Evolutionary conservation across 129 eudicot species (phyloP).

Genomic region (Arctium lappa): DNA sequence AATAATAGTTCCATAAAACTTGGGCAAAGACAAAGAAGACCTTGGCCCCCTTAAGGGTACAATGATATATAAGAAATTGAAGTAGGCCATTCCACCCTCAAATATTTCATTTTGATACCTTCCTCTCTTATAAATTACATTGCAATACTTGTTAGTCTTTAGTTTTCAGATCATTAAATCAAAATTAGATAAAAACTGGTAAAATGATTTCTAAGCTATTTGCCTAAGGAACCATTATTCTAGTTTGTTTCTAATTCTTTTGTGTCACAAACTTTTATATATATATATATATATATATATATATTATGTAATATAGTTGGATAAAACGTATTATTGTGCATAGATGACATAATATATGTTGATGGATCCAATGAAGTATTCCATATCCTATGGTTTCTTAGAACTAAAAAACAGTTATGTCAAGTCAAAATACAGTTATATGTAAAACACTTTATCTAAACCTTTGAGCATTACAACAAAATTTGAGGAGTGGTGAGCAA

Average conservation of each 20-base stretch:
- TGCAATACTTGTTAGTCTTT: not conserved
- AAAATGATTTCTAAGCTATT: not conserved
- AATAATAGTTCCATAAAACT: slow-evolving; percentile 15
- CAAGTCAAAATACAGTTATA: not conserved
- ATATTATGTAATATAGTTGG: no score
- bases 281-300: no score
- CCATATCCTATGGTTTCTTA: not conserved
- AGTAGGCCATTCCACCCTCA: not conserved
- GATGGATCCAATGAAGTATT: not conserved
- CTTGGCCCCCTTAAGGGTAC: slow-evolving; percentile 24
- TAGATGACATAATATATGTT: no score
- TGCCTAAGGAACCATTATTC: not conserved
- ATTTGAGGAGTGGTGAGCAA: not conserved
- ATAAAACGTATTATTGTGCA: no score
- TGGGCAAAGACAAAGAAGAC: slow-evolving; percentile 20
- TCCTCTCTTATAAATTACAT: not conserved
- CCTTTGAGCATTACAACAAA: not conserved
- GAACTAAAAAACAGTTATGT: not conserved
- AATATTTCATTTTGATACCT: not conserved
- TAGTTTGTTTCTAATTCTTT: not conserved
- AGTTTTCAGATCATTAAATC: not conserved
- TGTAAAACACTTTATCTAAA: not conserved
- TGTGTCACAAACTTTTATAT: no score
- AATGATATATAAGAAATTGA: slow-evolving; percentile 2
- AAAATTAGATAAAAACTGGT: not conserved